Conservation (phyloP, 192 early-diverging fungal species). For the Coemansia sp. region DNA sequence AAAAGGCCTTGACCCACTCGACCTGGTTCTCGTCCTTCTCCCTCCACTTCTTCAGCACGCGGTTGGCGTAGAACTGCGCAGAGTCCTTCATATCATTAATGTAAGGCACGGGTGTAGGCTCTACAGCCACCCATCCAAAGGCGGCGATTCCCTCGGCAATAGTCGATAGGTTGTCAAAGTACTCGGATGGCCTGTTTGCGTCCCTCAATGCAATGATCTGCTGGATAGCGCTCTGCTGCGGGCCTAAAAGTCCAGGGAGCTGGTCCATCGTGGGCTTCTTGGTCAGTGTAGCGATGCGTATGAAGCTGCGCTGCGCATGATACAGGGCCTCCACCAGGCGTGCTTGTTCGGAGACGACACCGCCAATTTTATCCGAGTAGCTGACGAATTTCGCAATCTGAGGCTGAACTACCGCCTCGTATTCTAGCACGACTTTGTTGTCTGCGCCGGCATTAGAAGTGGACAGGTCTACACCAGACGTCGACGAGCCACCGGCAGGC, state of each 20-base stretch:
- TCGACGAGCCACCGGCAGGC: conserved; percentile 1
- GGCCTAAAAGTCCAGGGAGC: conserved; percentile 67
- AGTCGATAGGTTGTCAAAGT: conserved; percentile 80
- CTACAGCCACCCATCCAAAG: conserved; percentile 90
- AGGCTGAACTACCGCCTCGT: conserved; percentile 56
- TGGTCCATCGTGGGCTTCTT: conserved; percentile 76
- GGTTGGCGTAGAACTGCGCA: conserved; percentile 90
- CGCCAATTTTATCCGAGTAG: conserved; percentile 58
- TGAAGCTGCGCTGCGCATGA: conserved; percentile 72
- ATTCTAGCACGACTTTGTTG: conserved; percentile 54
- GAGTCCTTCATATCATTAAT: conserved; percentile 89
- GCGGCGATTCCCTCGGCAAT: conserved; percentile 90
- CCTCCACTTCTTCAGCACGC: conserved; percentile 87
- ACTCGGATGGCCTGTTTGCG: conserved; percentile 72
- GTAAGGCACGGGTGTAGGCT: conserved; percentile 84
- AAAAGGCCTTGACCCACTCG: conserved; percentile 82
- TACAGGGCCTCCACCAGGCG: conserved; percentile 62
- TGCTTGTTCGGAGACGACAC: conserved; percentile 68
- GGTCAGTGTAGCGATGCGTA: conserved; percentile 66
- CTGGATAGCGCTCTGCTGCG: conserved; percentile 70
- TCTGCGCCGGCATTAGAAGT: conserved; percentile 41
- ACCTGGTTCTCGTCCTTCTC: conserved; percentile 87
- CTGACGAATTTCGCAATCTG: conserved; percentile 46
- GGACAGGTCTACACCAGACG: conserved; percentile 24
- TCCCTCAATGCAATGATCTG: conserved; percentile 73